These are phyloP conservation scores for Kwoniella mangroviensis DNA, from an alignment of 768 basidiomycete genomes.

Conservation along the genomic window DNA sequence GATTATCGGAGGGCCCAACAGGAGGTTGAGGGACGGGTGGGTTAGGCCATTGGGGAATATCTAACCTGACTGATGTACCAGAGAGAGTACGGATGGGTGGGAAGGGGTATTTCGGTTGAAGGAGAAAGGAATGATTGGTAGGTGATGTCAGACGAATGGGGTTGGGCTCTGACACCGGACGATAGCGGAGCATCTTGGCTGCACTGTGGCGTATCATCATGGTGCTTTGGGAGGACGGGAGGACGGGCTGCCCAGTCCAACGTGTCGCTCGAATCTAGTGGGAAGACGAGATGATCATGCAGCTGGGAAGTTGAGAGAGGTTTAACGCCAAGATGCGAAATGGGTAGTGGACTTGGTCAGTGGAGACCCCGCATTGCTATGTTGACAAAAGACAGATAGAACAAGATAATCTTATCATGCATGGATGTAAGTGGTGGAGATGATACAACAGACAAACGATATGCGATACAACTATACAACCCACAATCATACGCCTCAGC, in stretches of 20 bases:
- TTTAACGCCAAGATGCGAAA: neutral
- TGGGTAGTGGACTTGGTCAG: neutral
- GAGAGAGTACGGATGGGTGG: neutral
- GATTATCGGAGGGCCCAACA: conserved; percentile 41
- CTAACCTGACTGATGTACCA: neutral
- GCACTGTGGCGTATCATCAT: neutral
- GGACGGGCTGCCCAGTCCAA: neutral
- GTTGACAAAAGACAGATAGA: neutral
- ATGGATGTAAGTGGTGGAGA: neutral
- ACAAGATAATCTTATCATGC: neutral
- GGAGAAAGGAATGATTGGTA: neutral
- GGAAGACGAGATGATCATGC: neutral
- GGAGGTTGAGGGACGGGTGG: conserved; percentile 52
- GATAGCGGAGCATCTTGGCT: neutral
- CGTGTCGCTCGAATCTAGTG: neutral
- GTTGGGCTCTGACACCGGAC: neutral
- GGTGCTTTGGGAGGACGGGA: neutral
- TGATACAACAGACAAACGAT: conserved; percentile 3
- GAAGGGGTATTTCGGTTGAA: neutral
- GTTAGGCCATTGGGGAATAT: conserved; percentile 52
- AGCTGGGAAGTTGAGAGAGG: neutral
- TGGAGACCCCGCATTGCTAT: conserved; percentile 7
- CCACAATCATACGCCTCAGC: neutral
- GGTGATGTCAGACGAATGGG: neutral
- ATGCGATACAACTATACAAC: conserved; percentile 7